These are phyloP conservation scores for Penicillium cosmopolitanum DNA, from an alignment of 495 filamentous ascomycete species.

Conservation along the genomic window DNA sequence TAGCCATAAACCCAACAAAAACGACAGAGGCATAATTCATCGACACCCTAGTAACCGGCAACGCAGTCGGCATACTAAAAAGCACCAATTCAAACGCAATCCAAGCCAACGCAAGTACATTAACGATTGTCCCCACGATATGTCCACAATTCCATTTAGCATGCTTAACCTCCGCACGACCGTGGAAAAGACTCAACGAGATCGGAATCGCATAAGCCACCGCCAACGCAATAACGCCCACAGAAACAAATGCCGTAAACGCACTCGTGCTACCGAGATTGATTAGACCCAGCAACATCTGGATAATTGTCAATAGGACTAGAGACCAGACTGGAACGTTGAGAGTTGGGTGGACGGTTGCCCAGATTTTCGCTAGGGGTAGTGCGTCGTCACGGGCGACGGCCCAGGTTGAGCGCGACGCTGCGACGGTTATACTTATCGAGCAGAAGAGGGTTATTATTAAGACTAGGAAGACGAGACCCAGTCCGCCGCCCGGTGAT, in stretches of 20 bases:
- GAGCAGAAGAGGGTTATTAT: constrained; percentile 67
- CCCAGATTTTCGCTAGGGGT: constrained; percentile 39
- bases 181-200: constrained; percentile 53
- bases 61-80: constrained; percentile 55
- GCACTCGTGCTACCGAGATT: constrained; percentile 63
- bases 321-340: constrained; percentile 44
- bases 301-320: constrained; percentile 38
- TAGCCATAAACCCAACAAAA: constrained; percentile 57
- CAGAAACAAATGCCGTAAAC: constrained; percentile 66
- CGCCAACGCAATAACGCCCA: constrained; percentile 63
- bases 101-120: constrained; percentile 62
- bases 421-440: constrained; percentile 62
- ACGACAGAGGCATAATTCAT: constrained; percentile 70
- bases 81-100: constrained; percentile 62
- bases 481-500: constrained; percentile 49
- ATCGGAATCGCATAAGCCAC: constrained; percentile 63
- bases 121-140: constrained; percentile 57
- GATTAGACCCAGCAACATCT: constrained; percentile 61
- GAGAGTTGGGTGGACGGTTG: constrained; percentile 31
- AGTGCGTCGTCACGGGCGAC: constrained; percentile 60
- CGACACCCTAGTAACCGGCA: constrained; percentile 48
- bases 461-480: constrained; percentile 55
- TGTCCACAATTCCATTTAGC: constrained; percentile 61
- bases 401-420: constrained; percentile 63
- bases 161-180: constrained; percentile 52